phyloP scores from a whole-genome alignment of 2,329 filamentous ascomycete species.

The Chalara sp. region DNA sequence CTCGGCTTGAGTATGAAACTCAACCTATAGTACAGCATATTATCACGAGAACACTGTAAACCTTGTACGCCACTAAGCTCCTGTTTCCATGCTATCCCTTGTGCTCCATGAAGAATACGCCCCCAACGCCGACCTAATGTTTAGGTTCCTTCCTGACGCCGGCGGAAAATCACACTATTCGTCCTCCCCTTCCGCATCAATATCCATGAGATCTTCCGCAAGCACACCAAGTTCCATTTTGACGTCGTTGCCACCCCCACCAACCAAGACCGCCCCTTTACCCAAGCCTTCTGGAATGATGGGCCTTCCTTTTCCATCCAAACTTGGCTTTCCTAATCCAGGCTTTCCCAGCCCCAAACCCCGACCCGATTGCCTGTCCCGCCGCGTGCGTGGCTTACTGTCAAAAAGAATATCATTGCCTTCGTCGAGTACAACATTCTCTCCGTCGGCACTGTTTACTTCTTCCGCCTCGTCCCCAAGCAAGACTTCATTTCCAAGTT shows the following conservation, averaged over 20 bases:
- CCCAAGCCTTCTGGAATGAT: constrained; percentile 4
- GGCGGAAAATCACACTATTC: constrained; percentile 7
- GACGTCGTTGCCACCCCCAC: constrained; percentile 15
- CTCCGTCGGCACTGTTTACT: constrained; percentile 14
- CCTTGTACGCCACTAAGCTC: no score
- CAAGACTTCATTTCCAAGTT: constrained; percentile 24
- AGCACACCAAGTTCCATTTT: constrained; percentile 27
- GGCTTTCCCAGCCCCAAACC: constrained; percentile 23
- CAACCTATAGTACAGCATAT: no score
- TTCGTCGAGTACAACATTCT: constrained; percentile 11
- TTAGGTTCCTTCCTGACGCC: no score
- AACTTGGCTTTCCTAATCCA: constrained; percentile 10
- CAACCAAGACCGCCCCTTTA: constrained; percentile 13
- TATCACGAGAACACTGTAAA: no score
- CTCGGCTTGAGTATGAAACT: no score
- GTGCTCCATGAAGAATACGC: no score
- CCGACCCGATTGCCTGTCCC: constrained; percentile 13
- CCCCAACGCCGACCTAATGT: no score
- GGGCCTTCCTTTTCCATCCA: constrained; percentile 2
- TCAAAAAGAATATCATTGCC: constrained; percentile 22
- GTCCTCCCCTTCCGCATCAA: constrained; percentile 22
- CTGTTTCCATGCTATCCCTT: no score
- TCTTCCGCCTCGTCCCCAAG: constrained; percentile 19
- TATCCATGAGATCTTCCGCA: constrained; percentile 13
- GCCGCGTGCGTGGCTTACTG: constrained; percentile 12